Evolutionary conservation across 1,284 basidiomycete species (phyloP).

Genomic region (Apiotrichum montevideense): DNA sequence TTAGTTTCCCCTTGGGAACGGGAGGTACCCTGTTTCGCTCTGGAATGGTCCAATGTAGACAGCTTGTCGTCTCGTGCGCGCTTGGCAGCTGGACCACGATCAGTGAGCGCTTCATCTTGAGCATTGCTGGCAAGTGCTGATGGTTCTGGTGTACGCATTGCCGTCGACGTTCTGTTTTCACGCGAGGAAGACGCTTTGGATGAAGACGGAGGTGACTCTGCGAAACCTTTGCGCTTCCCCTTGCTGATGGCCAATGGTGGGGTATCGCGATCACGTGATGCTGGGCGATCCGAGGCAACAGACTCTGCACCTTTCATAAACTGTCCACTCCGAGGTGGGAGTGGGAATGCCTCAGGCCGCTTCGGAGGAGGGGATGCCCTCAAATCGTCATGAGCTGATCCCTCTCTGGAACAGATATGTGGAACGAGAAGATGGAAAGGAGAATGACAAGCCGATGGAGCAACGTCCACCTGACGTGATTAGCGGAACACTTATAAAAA

Average conservation of each 20-base stretch:
- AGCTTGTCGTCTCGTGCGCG: not conserved
- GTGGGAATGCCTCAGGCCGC: constrained; percentile 30
- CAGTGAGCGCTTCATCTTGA: not conserved
- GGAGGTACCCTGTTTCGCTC: not conserved
- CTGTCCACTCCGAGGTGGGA: constrained; percentile 1
- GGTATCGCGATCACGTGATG: not conserved
- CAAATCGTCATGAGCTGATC: not conserved
- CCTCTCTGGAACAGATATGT: constrained; percentile 26
- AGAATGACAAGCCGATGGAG: constrained; percentile 24
- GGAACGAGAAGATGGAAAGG: constrained; percentile 40
- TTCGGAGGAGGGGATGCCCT: constrained; percentile 21
- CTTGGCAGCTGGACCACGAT: not conserved
- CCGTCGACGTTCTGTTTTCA: not conserved
- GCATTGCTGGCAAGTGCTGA: not conserved
- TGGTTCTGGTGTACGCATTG: not conserved
- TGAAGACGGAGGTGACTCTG: not conserved
- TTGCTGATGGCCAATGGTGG: constrained; percentile 7
- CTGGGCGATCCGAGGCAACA: not conserved
- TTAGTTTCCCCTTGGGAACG: not conserved
- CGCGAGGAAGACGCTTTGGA: not conserved
- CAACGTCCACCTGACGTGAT: not conserved
- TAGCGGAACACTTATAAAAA: too few species aligned
- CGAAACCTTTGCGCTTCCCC: constrained; percentile 24
- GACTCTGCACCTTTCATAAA: not conserved
- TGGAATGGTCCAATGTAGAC: not conserved